A percentile compares a stretch with the other conserved stretches of the same genome.
Evolutionary conservation across 1,284 basidiomycete genomes (phyloP).

Genomic region (Ustilago lituana): DNA sequence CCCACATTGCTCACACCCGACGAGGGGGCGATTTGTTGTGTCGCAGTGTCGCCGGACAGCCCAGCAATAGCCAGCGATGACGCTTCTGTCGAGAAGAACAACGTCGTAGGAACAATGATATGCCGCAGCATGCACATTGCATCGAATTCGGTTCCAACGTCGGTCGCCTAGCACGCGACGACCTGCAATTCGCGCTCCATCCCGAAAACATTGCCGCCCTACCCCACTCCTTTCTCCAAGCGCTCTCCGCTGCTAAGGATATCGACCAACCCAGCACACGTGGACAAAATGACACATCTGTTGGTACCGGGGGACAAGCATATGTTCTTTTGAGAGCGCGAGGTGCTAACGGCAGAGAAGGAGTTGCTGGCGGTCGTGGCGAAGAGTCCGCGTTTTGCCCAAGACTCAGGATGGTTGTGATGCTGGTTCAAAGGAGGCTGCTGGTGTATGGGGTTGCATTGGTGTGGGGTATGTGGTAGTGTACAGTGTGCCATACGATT

Average conservation of each 20-base stretch:
- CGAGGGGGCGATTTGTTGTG: no score
- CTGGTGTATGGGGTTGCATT: neutral
- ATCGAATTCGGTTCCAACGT: no score
- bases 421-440: no score
- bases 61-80: no score
- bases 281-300: conserved; percentile 1
- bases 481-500: neutral
- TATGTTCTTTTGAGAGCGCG: conserved; percentile 2
- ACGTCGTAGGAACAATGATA: no score
- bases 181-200: conserved; percentile 10
- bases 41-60: no score
- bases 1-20: no score
- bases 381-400: no score
- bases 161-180: neutral
- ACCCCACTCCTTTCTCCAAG: neutral
- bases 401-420: no score
- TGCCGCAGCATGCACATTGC: no score
- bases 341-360: conserved; percentile 1
- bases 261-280: neutral
- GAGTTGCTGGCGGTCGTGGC: conserved; percentile 1
- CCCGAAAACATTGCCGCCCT: conserved; percentile 19
- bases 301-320: neutral
- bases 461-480: neutral
- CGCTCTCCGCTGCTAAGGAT: neutral
- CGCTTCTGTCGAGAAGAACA: neutral